A percentile compares a stretch with the other conserved stretches of the same genome.
These are phyloP conservation scores for Acanthamoeba castellanii DNA, from an alignment of 208 protist genomes.

Conservation along the genomic window DNA sequence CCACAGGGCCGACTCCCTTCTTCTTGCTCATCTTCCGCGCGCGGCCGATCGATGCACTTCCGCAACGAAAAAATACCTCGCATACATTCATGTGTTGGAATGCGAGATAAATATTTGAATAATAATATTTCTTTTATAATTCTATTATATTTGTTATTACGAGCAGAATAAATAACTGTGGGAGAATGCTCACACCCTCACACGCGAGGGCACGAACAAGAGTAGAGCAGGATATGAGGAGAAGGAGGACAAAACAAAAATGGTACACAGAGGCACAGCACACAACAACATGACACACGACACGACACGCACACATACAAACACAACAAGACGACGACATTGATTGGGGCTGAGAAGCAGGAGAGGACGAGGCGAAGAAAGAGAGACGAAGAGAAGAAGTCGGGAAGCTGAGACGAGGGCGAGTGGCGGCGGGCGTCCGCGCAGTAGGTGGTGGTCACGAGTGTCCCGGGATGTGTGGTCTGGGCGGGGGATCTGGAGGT, in stretches of 20 bases:
- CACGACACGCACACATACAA: background rate
- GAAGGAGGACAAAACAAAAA: background rate
- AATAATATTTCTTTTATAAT: background rate
- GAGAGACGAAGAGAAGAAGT: background rate
- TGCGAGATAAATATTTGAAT: background rate
- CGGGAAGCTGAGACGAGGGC: background rate
- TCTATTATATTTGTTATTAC: background rate
- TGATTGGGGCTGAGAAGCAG: background rate
- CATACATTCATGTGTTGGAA: background rate
- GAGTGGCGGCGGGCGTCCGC: background rate
- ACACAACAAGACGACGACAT: background rate
- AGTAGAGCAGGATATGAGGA: background rate
- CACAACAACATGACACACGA: background rate
- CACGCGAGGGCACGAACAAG: background rate
- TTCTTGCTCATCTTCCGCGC: background rate
- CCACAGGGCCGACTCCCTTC: background rate
- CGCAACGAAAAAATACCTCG: background rate
- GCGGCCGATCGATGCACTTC: background rate
- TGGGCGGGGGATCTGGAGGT: background rate
- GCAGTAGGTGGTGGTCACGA: background rate
- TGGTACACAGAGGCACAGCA: background rate
- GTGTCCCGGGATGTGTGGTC: background rate
- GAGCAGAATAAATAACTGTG: background rate
- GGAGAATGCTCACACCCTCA: background rate
- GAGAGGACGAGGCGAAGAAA: background rate